These are phyloP conservation scores for Xanthoceras sorbifolium DNA, from an alignment of 345 rosid genomes.

Conservation along the genomic window DNA sequence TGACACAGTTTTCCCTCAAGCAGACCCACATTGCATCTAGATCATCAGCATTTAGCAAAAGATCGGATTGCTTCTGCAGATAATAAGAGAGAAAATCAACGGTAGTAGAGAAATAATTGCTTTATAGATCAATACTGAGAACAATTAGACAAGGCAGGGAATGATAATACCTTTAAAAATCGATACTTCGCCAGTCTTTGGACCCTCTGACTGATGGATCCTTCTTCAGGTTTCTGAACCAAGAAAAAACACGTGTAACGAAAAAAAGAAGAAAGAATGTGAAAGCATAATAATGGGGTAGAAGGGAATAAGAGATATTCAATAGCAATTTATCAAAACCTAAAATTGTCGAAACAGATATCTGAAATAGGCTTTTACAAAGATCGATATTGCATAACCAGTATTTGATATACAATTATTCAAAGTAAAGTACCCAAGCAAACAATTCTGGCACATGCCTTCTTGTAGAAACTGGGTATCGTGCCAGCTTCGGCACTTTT, in stretches of 20 bases:
- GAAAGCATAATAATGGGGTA: neutral
- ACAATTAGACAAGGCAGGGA: neutral
- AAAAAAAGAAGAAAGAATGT: slow-evolving; percentile 11
- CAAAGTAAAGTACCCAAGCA: slow-evolving; percentile 17
- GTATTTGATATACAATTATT: neutral
- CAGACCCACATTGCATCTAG: slow-evolving; percentile 99
- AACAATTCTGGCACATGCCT: slow-evolving; percentile 53
- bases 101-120: neutral
- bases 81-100: slow-evolving; percentile 20
- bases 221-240: slow-evolving; percentile 96
- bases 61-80: slow-evolving; percentile 97
- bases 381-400: neutral
- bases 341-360: neutral
- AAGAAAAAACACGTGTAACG: slow-evolving; percentile 22
- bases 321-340: neutral
- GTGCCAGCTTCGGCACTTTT: slow-evolving; percentile 86
- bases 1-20: slow-evolving; percentile 97
- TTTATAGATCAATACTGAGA: neutral
- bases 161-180: slow-evolving; percentile 65
- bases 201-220: slow-evolving; percentile 92
- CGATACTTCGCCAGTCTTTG: slow-evolving; percentile 95
- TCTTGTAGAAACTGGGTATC: slow-evolving; percentile 93
- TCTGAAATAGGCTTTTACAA: too few relatives aligned
- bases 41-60: slow-evolving; percentile 91
- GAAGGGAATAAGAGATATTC: neutral